phyloP scores from a whole-genome alignment of 805 yeast species.

The Starmerella apis region DNA sequence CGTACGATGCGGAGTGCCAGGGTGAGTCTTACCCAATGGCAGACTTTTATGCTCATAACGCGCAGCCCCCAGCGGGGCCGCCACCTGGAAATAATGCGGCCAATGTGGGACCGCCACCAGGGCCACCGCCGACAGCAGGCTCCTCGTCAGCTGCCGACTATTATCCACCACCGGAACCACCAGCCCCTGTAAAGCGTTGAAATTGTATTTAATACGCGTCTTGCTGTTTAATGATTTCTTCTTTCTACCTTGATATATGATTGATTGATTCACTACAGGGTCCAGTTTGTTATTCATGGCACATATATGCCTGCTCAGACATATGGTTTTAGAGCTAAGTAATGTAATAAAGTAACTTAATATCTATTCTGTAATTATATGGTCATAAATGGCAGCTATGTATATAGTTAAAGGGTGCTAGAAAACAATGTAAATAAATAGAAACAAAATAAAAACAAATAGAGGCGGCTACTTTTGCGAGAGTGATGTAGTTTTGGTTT shows the following conservation, averaged over 20 bases:
- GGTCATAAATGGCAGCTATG: too few species aligned
- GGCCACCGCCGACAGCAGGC: constrained; percentile 17
- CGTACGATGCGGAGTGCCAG: background rate
- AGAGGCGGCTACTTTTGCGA: too few species aligned
- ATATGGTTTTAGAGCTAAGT: too few species aligned
- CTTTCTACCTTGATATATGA: background rate
- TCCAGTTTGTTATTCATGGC: too few species aligned
- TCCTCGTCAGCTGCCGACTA: constrained; percentile 1
- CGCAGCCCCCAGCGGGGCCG: constrained; percentile 18
- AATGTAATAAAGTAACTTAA: too few species aligned
- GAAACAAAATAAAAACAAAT: too few species aligned
- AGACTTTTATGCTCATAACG: background rate
- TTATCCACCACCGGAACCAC: constrained; percentile 14
- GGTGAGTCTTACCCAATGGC: background rate
- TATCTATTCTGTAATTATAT: too few species aligned
- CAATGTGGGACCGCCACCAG: constrained; percentile 16
- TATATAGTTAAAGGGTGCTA: too few species aligned
- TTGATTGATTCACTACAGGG: too few species aligned
- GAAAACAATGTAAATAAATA: too few species aligned
- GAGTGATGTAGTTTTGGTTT: too few species aligned
- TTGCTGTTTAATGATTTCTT: background rate
- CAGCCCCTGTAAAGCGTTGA: constrained; percentile 9
- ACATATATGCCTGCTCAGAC: too few species aligned
- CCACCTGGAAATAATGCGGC: constrained; percentile 6
- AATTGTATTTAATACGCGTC: background rate